Evolutionary conservation across 345 rosid species (phyloP).

Genomic region (Sapria himalayana): DNA sequence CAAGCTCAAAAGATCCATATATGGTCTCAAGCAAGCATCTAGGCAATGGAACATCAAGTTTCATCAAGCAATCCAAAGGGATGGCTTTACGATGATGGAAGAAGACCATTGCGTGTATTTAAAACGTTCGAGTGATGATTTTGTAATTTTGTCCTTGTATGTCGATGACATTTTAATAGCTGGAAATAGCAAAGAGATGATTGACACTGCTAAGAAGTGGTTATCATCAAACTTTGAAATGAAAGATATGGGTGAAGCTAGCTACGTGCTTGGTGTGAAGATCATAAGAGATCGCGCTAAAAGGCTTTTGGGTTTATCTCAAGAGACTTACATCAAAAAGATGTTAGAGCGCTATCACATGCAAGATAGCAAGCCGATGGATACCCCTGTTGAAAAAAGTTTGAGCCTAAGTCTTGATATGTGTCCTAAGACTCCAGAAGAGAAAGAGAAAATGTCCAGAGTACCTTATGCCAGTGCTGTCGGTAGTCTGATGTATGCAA

Average conservation of each 20-base stretch:
- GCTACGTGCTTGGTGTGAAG: too few species aligned
- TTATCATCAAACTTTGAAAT: too few species aligned
- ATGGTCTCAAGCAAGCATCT: neutral
- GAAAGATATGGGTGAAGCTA: too few species aligned
- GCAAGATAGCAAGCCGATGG: neutral
- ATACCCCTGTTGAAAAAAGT: neutral
- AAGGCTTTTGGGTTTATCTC: neutral
- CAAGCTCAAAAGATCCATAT: neutral
- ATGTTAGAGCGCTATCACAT: neutral
- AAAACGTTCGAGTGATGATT: neutral
- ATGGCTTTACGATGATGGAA: neutral
- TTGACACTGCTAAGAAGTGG: too few species aligned
- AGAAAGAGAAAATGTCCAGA: neutral
- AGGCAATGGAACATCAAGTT: conserved; percentile 2
- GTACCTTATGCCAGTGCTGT: neutral
- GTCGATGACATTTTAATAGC: neutral
- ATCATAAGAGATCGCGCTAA: neutral
- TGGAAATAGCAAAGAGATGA: neutral
- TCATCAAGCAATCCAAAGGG: neutral
- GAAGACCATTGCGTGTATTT: conserved; percentile 3
- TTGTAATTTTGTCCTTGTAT: conserved; percentile 4
- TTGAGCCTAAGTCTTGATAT: neutral
- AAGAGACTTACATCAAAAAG: neutral
- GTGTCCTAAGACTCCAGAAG: neutral
- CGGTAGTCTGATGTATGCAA: too few species aligned